phyloP scores from a whole-genome alignment of 164 flowering plant species.

The Umbellularia californica region DNA sequence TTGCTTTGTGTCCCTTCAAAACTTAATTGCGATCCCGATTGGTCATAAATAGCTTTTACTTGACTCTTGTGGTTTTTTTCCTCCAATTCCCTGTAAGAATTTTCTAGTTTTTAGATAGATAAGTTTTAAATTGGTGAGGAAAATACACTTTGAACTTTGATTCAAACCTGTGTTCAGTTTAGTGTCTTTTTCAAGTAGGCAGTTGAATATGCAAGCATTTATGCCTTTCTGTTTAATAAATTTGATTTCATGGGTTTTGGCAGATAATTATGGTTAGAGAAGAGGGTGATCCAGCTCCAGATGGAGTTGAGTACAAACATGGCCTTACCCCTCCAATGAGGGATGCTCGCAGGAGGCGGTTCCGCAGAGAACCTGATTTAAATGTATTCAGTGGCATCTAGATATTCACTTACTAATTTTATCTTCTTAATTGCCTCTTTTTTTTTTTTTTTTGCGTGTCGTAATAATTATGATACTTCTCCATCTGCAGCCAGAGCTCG shows the following conservation, averaged over 20 bases:
- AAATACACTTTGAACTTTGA: no score
- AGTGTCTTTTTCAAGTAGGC: no score
- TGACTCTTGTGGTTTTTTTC: no score
- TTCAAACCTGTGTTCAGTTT: no score
- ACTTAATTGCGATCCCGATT: no score
- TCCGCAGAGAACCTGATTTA: slow-evolving; percentile 90
- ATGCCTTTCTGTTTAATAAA: neutral
- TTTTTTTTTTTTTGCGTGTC: neutral
- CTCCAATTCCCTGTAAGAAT: no score
- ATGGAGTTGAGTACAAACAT: slow-evolving; percentile 42
- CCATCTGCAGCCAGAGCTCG: slow-evolving; percentile 82
- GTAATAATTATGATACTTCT: no score
- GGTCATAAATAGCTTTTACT: no score
- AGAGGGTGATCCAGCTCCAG: slow-evolving; percentile 63
- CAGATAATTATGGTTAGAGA: slow-evolving; percentile 95
- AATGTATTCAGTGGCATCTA: slow-evolving; percentile 41
- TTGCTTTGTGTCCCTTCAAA: no score
- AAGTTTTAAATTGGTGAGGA: no score
- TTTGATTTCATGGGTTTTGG: neutral
- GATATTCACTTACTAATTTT: neutral
- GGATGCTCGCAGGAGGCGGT: slow-evolving; percentile 26
- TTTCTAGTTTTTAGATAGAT: no score
- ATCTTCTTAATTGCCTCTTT: neutral
- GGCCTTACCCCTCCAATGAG: slow-evolving; percentile 98
- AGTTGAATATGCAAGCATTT: neutral